Conservation (phyloP, 2,329 filamentous ascomycete species). For the Xylariaceae sp. region DNA sequence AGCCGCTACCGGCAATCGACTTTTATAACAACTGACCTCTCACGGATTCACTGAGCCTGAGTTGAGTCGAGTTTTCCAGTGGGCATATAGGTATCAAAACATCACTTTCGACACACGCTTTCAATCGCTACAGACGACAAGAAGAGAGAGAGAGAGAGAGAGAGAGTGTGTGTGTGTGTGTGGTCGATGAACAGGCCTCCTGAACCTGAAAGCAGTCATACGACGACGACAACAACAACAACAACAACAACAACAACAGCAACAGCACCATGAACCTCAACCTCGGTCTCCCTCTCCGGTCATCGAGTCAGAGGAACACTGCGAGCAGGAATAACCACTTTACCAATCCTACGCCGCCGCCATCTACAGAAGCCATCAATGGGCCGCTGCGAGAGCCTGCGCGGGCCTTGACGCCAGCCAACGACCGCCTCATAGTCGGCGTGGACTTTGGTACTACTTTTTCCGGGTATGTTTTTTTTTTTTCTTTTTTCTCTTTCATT, state of each 20-base stretch:
- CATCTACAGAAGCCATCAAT: constrained; percentile 57
- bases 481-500: too few relatives aligned
- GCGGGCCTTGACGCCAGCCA: constrained; percentile 45
- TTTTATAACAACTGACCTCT: too few relatives aligned
- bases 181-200: background rate
- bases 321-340: constrained; percentile 53
- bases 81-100: too few relatives aligned
- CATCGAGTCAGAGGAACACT: constrained; percentile 46
- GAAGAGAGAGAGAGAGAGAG: too few relatives aligned
- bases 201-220: constrained; percentile 4
- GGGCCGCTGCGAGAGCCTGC: constrained; percentile 53
- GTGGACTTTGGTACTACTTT: constrained; percentile 85
- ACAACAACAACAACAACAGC: constrained; percentile 8
- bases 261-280: constrained; percentile 39
- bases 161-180: too few relatives aligned
- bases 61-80: too few relatives aligned
- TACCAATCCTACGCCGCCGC: constrained; percentile 48
- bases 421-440: constrained; percentile 67
- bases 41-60: too few relatives aligned
- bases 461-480: constrained; percentile 53
- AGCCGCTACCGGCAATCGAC: too few relatives aligned
- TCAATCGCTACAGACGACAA: too few relatives aligned
- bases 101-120: too few relatives aligned
- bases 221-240: constrained; percentile 15
- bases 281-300: constrained; percentile 44